Base-by-base conservation (phyloP, 192 early-diverging fungal genomes). In the Umbelopsis sp. region DNA sequence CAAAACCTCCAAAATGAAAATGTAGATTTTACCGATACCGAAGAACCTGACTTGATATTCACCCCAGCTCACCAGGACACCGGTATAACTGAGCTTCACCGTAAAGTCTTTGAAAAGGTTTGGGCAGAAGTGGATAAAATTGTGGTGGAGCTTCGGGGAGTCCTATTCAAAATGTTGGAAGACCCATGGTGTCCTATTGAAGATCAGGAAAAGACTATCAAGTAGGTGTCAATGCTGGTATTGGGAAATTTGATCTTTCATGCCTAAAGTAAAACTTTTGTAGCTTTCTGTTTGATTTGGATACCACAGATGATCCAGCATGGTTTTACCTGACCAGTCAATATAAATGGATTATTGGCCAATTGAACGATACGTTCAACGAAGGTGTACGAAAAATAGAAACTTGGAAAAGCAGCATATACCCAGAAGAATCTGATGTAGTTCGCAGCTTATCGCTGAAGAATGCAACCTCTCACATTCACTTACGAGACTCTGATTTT, bases 91-190 rank as follows among this genome's bases (percentile, higher is more conserved):
- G 71, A 80, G 33, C 46, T 73, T 21, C 78, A 80, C 51, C 85
- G 86, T 50, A 86, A 83, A 61, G 94, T 99, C 16, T 97, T 99
- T 85, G 94, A 96, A 67, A 91, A 93, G 69, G 93, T 99, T 41
- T 99, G 97, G 97, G 81, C 76, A 0, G 96, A 97, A 75, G 95
- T 97, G 10, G 91, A 93, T 50, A 85, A 89, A 35, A 94, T 94
- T 71, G 89, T 97, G 7, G 85, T 84, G 1, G 82, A 85, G 65
- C 74, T 96, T 18, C 81, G 90, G 51, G 83, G 86, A n/a, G 87
- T 90, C 10, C 79, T 99, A 70, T 90, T 92, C 45, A 83, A 84
- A 50, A 86, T 91, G 72, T 78, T 99, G 61, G 86, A 84, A 13
- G 91, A 94, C 68, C 85, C 90, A 12, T 91, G 88, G 85, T 79